Evolutionary conservation across 129 eudicot genomes (phyloP).

Genomic region (Erigeron canadensis): DNA sequence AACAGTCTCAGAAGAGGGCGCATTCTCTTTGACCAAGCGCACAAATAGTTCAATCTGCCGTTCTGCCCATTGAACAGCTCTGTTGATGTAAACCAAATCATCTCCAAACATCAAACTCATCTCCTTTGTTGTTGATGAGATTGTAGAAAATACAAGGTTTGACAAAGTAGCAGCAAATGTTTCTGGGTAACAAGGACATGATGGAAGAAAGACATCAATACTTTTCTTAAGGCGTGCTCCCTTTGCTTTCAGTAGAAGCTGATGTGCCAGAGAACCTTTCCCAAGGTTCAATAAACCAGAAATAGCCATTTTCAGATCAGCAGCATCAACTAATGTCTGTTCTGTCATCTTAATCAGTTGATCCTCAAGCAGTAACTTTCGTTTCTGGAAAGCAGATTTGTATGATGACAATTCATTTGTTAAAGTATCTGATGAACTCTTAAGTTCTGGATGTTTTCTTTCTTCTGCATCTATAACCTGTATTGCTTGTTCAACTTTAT

Average conservation of each 20-base stretch:
- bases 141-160: constrained; percentile 72
- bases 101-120: constrained; percentile 72
- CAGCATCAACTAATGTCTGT: constrained; percentile 55
- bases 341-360: constrained; percentile 62
- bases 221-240: constrained; percentile 73
- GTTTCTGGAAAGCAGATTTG: constrained; percentile 55
- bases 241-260: constrained; percentile 67
- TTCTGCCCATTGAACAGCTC: constrained; percentile 94
- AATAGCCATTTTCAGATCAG: constrained; percentile 66
- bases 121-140: constrained; percentile 69
- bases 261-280: constrained; percentile 83
- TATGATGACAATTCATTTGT: constrained; percentile 50
- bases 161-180: constrained; percentile 89
- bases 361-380: constrained; percentile 59
- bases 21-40: constrained; percentile 78
- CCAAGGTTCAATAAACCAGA: constrained; percentile 75
- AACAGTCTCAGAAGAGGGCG: constrained; percentile 84
- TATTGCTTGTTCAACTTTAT: constrained; percentile 72
- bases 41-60: constrained; percentile 79
- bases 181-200: constrained; percentile 85
- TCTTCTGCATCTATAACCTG: constrained; percentile 75
- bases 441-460: constrained; percentile 59
- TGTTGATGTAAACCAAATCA: constrained; percentile 61
- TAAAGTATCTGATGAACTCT: constrained; percentile 43
- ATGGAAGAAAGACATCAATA: constrained; percentile 70